These are phyloP conservation scores for Vitellaria paradoxa DNA, from an alignment of 179 eudicot genomes.

Conservation along the genomic window DNA sequence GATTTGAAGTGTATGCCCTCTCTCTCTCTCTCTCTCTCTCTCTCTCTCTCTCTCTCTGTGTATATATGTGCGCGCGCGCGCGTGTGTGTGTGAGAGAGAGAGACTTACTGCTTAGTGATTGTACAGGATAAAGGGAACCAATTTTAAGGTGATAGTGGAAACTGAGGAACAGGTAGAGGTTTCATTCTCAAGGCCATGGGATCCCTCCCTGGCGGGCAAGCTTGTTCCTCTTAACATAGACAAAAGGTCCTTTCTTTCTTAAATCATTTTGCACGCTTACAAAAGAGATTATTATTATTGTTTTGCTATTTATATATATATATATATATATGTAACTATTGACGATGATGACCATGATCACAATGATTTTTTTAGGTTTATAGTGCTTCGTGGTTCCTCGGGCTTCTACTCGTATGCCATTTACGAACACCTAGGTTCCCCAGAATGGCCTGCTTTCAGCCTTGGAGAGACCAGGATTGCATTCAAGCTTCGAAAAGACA, in stretches of 20 bases:
- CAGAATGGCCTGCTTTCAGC: conserved; percentile 86
- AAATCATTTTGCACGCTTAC: background rate
- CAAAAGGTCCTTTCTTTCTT: conserved; percentile 46
- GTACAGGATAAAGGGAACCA: conserved; percentile 55
- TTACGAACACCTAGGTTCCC: conserved; percentile 48
- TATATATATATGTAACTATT: background rate
- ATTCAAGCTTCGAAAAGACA: conserved; percentile 85
- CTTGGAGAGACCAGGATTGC: conserved; percentile 90
- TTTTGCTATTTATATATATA: background rate
- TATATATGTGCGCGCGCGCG: too few relatives aligned
- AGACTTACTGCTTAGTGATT: background rate
- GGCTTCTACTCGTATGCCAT: conserved; percentile 94
- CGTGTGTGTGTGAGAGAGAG: too few relatives aligned
- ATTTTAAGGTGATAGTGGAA: conserved; percentile 48
- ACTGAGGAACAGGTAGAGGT: conserved; percentile 70
- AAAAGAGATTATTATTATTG: background rate
- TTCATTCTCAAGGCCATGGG: conserved; percentile 73
- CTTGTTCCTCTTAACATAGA: conserved; percentile 65
- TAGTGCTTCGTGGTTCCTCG: conserved; percentile 79
- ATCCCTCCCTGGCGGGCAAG: conserved; percentile 52
- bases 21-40: conserved; percentile 12
- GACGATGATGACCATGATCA: background rate
- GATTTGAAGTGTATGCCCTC: conserved; percentile 43
- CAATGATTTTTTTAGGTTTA: conserved; percentile 48
- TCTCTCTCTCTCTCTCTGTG: conserved; percentile 9